Conservation (phyloP, 345 rosid genomes). For the Lepidium aucheri region DNA sequence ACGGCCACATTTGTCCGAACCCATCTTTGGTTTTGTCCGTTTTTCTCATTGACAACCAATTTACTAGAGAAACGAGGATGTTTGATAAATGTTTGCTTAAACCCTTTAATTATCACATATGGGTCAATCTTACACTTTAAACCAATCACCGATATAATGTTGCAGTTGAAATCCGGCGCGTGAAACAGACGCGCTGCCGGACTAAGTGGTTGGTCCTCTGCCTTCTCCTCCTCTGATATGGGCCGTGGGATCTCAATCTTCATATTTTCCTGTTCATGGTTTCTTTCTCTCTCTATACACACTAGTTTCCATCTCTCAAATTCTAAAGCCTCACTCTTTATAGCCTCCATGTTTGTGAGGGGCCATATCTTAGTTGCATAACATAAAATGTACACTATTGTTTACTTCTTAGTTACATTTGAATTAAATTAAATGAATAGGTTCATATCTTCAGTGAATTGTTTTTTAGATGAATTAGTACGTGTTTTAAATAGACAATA, state of each 20-base stretch:
- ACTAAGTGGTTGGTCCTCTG: constrained; percentile 33
- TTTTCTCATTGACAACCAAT: constrained; percentile 33
- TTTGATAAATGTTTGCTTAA: constrained; percentile 34
- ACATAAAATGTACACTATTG: background rate
- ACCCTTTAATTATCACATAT: constrained; percentile 29
- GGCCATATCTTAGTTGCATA: background rate
- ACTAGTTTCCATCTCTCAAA: background rate
- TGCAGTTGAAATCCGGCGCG: constrained; percentile 33
- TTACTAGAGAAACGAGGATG: constrained; percentile 76
- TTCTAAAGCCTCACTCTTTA: background rate
- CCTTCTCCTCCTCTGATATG: background rate
- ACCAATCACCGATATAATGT: constrained; percentile 40
- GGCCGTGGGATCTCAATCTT: background rate
- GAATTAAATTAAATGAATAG: background rate
- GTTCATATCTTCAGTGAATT: too few species aligned
- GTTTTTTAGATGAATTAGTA: too few species aligned
- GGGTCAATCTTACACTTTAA: constrained; percentile 36
- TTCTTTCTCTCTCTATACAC: background rate
- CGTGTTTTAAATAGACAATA: too few species aligned
- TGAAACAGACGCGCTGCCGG: constrained; percentile 43
- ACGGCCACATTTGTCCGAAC: constrained; percentile 33
- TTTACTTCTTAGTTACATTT: background rate
- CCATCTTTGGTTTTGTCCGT: constrained; percentile 50
- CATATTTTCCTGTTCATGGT: background rate
- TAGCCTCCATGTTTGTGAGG: background rate